A percentile compares a stretch with the other conserved stretches of the same genome.
Conservation (phyloP, 495 filamentous ascomycete genomes). For the Podospora pseudocomata region DNA sequence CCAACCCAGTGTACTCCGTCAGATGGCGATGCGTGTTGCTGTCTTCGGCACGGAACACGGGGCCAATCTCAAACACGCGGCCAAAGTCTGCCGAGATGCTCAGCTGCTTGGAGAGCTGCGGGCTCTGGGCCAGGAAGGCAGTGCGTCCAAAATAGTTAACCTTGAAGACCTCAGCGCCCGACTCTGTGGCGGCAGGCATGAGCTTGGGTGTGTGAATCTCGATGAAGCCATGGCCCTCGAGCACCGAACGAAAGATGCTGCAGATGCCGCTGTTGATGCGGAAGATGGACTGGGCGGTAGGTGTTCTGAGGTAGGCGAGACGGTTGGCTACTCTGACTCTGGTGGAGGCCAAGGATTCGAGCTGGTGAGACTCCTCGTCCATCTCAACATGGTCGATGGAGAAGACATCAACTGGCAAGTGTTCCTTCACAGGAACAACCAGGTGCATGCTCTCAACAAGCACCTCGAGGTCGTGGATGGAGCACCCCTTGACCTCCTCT, state of each 20-base stretch:
- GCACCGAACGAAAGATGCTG: constrained; percentile 72
- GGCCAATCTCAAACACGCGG: constrained; percentile 85
- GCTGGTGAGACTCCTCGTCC: constrained; percentile 39
- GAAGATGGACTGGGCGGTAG: constrained; percentile 82
- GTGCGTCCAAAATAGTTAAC: constrained; percentile 88
- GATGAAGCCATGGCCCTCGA: constrained; percentile 73
- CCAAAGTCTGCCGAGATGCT: constrained; percentile 88
- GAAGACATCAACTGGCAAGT: constrained; percentile 68
- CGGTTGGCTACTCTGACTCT: constrained; percentile 68
- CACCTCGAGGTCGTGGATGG: constrained; percentile 71
- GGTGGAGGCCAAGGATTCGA: constrained; percentile 39
- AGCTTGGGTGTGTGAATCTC: constrained; percentile 94
- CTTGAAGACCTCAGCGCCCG: constrained; percentile 90
- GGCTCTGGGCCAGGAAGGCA: constrained; percentile 88
- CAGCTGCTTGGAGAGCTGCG: constrained; percentile 94
- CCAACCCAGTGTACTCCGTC: constrained; percentile 92
- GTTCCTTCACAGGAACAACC: constrained; percentile 54
- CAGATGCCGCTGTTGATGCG: constrained; percentile 73
- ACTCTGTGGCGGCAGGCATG: constrained; percentile 85
- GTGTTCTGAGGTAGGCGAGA: constrained; percentile 79
- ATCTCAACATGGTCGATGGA: constrained; percentile 41
- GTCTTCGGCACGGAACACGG: constrained; percentile 97
- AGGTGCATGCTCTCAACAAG: constrained; percentile 77
- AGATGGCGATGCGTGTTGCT: constrained; percentile 95
- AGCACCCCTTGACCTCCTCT: constrained; percentile 74